Evolutionary conservation across 441 rosid genomes (phyloP).

Genomic region (Gossypium armourianum): DNA sequence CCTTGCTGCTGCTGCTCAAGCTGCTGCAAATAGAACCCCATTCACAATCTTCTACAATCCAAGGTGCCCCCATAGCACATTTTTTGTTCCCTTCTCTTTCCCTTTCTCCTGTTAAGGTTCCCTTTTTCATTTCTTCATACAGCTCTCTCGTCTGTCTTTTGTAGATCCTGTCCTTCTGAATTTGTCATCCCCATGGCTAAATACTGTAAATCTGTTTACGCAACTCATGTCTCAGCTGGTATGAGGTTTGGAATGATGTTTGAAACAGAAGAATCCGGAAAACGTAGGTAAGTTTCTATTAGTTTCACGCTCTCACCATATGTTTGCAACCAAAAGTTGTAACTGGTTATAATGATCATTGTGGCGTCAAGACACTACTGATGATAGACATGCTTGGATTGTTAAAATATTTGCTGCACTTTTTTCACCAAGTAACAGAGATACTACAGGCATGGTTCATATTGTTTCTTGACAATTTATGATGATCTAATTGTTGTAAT

Average conservation of each 20-base stretch:
- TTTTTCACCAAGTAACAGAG: not conserved
- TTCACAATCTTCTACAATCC: slow-evolving; percentile 90
- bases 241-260: slow-evolving; percentile 99
- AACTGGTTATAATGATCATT: not conserved
- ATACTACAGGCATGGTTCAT: not conserved
- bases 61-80: slow-evolving; percentile 35
- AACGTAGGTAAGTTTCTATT: slow-evolving; percentile 48
- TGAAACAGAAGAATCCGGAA: slow-evolving; percentile 88
- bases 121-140: not conserved
- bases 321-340: not conserved
- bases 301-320: not conserved
- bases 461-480: not conserved
- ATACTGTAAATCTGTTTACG: slow-evolving; percentile 70
- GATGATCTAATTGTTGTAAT: not conserved
- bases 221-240: slow-evolving; percentile 75
- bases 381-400: not conserved
- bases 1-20: slow-evolving; percentile 97
- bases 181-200: slow-evolving; percentile 72
- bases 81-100: not conserved
- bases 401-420: not conserved
- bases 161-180: slow-evolving; percentile 88
- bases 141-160: slow-evolving; percentile 4
- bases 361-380: not conserved
- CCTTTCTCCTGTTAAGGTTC: not conserved
- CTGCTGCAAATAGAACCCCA: slow-evolving; percentile 68